Conservation (phyloP, 75 land plant genomes). For the Azolla pinnata region DNA sequence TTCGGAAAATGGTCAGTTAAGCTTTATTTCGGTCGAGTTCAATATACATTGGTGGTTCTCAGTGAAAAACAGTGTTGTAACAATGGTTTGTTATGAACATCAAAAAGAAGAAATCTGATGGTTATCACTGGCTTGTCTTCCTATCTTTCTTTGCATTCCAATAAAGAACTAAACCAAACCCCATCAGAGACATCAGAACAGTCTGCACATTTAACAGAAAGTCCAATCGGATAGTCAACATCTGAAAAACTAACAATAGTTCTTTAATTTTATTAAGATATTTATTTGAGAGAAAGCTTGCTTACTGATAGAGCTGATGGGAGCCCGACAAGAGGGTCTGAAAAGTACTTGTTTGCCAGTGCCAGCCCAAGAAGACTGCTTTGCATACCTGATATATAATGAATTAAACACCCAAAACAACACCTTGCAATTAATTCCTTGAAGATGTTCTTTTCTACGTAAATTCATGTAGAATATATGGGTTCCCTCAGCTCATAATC, state of each 20-base stretch:
- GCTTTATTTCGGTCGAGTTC: too few relatives aligned
- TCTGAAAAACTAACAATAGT: neutral
- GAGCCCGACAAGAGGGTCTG: conserved; percentile 81
- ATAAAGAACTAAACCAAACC: conserved; percentile 55
- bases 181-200: conserved; percentile 84
- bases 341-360: conserved; percentile 79
- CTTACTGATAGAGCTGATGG: conserved; percentile 88
- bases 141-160: conserved; percentile 41
- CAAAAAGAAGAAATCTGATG: too few relatives aligned
- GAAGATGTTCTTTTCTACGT: neutral
- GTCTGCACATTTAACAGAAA: conserved; percentile 29
- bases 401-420: neutral
- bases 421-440: neutral
- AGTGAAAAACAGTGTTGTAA: too few relatives aligned
- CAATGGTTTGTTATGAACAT: too few relatives aligned
- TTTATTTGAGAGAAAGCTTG: neutral
- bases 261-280: neutral
- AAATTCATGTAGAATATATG: neutral
- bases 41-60: too few relatives aligned
- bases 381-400: conserved; percentile 64
- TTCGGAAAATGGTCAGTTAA: too few relatives aligned
- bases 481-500: neutral
- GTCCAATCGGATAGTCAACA: neutral
- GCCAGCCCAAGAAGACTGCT: conserved; percentile 94
- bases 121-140: too few relatives aligned